Evolutionary conservation across 495 filamentous ascomycete species (phyloP).

Genomic region (Penicillium angulare): DNA sequence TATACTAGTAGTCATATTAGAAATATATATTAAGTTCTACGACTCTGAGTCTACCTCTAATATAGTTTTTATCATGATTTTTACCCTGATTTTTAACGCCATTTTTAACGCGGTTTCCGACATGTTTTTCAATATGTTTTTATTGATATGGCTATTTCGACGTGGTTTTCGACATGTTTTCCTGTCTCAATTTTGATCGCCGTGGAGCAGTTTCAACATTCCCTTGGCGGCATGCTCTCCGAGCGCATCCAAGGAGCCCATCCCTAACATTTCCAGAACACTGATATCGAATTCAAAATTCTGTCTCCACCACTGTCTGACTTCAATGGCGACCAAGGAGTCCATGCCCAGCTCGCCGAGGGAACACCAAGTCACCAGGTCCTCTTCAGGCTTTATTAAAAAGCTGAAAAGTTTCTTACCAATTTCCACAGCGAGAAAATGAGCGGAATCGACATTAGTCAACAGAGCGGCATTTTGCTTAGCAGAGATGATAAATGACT

Average conservation of each 20-base stretch:
- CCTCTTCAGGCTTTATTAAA: constrained; percentile 22
- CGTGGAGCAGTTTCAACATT: constrained; percentile 1
- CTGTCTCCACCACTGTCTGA: constrained; percentile 40
- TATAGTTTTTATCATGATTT: too few species aligned
- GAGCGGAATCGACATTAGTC: constrained; percentile 4
- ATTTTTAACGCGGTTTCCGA: too few species aligned
- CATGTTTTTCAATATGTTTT: too few species aligned
- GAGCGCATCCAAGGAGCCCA: constrained; percentile 5
- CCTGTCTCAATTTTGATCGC: not conserved
- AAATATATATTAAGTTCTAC: too few species aligned
- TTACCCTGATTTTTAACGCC: too few species aligned
- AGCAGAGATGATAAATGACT: constrained; percentile 10
- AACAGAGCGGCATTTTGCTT: constrained; percentile 7
- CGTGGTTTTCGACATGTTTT: too few species aligned
- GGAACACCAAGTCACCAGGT: constrained; percentile 31
- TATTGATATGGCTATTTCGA: too few species aligned
- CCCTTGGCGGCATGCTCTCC: not conserved
- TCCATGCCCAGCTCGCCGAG: constrained; percentile 43
- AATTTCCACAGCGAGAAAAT: constrained; percentile 43
- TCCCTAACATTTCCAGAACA: constrained; percentile 30
- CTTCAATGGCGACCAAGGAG: constrained; percentile 44
- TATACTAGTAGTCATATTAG: too few species aligned
- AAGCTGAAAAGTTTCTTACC: constrained; percentile 41
- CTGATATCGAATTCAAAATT: constrained; percentile 33
- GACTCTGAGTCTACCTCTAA: too few species aligned